phyloP scores from a whole-genome alignment of 805 yeast genomes.

The Starmerella lactis-condensi region DNA sequence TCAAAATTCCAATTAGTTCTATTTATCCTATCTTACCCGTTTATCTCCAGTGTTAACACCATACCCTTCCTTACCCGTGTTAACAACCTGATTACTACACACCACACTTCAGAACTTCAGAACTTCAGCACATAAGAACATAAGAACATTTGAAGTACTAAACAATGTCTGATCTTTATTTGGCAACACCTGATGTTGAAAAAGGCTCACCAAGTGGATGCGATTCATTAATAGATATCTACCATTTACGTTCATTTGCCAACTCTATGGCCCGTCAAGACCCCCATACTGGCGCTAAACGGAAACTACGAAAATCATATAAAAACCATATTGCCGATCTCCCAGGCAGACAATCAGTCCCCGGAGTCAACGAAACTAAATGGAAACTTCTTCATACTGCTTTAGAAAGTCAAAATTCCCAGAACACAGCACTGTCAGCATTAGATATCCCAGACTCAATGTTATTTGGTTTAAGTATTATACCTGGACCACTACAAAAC shows the following conservation, averaged over 20 bases:
- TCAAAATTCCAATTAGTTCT: too few relatives aligned
- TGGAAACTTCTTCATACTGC: constrained; percentile 18
- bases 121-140: too few relatives aligned
- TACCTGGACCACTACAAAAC: constrained; percentile 49
- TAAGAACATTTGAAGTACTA: too few relatives aligned
- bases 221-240: constrained; percentile 49
- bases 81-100: too few relatives aligned
- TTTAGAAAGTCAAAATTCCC: constrained; percentile 1
- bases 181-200: constrained; percentile 25
- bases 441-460: constrained; percentile 22
- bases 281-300: constrained; percentile 78
- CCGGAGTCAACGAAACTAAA: constrained; percentile 19
- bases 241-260: constrained; percentile 49
- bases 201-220: constrained; percentile 32
- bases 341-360: constrained; percentile 38
- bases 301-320: constrained; percentile 82
- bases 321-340: constrained; percentile 79
- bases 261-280: constrained; percentile 70
- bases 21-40: too few relatives aligned
- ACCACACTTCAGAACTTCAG: too few relatives aligned
- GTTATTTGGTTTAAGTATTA: constrained; percentile 10
- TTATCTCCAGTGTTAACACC: too few relatives aligned
- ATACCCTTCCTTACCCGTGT: too few relatives aligned
- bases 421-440: neutral
- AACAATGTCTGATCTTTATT: constrained; percentile 4